Conservation (phyloP, 768 basidiomycete species). For the Rubroboletus pulcherrimus region DNA sequence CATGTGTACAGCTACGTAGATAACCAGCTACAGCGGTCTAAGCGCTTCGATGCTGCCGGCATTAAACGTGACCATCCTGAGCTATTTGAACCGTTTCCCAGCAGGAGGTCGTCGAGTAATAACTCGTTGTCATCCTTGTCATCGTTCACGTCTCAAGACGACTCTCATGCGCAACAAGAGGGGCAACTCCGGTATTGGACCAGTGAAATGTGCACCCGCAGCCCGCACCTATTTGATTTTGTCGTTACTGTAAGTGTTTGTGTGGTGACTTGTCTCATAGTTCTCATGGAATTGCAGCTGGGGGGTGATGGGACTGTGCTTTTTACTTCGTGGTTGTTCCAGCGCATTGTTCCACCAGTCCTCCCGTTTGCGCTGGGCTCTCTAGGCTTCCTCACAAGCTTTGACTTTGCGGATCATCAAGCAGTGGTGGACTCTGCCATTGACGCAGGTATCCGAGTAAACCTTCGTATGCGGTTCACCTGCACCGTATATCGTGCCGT, state of each 20-base stretch:
- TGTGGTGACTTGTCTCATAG: neutral
- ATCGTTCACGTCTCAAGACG: constrained; percentile 40
- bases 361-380: constrained; percentile 96
- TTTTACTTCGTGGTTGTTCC: constrained; percentile 99
- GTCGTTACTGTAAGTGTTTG: constrained; percentile 80
- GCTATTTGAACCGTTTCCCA: constrained; percentile 75
- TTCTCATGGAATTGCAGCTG: constrained; percentile 50
- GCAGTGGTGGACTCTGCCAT: constrained; percentile 83
- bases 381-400: constrained; percentile 95
- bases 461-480: constrained; percentile 98
- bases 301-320: constrained; percentile 98
- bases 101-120: constrained; percentile 67
- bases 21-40: constrained; percentile 80
- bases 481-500: constrained; percentile 97
- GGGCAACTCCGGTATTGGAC: constrained; percentile 99
- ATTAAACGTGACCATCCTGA: constrained; percentile 84
- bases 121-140: constrained; percentile 58
- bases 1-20: constrained; percentile 77
- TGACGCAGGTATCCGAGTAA: constrained; percentile 93
- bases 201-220: constrained; percentile 87
- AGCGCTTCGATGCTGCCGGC: constrained; percentile 91
- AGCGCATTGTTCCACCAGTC: constrained; percentile 97
- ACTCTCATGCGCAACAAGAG: constrained; percentile 47
- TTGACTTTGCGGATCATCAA: constrained; percentile 86
- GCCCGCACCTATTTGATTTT: constrained; percentile 94